Conservation (phyloP, 1,284 basidiomycete species). For the Cutaneotrichosporon cutaneum region DNA sequence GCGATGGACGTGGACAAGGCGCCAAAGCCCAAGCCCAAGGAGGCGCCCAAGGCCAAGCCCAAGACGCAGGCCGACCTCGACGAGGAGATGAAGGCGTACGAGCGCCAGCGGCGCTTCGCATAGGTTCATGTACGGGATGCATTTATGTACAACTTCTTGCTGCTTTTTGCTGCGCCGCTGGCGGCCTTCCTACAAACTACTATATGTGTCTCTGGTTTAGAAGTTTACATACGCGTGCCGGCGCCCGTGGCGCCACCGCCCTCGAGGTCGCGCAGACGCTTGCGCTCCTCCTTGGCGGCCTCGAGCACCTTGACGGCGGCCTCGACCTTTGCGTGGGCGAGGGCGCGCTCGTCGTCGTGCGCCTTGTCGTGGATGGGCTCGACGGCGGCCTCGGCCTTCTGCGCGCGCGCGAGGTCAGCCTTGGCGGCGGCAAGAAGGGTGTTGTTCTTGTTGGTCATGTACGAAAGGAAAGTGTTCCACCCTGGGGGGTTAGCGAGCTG, state of each 20-base stretch:
- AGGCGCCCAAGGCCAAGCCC: conserved; percentile 25
- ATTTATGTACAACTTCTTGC: not conserved
- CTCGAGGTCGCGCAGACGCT: conserved; percentile 29
- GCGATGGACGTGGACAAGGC: conserved; percentile 35
- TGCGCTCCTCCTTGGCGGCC: conserved; percentile 26
- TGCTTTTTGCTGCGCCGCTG: conserved; percentile 12
- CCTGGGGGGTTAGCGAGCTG: conserved; percentile 23
- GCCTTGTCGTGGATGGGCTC: conserved; percentile 7
- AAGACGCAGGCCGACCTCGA: conserved; percentile 48
- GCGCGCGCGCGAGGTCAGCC: conserved; percentile 24
- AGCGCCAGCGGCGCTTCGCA: conserved; percentile 41
- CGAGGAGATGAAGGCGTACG: conserved; percentile 47
- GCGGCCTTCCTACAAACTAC: not conserved
- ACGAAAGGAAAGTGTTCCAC: conserved; percentile 60
- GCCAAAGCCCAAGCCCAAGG: conserved; percentile 14
- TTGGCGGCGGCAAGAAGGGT: conserved; percentile 28
- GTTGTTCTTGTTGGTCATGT: conserved; percentile 48
- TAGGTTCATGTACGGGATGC: not conserved
- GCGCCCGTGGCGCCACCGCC: conserved; percentile 40
- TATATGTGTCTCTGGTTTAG: not conserved
- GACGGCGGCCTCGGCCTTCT: conserved; percentile 29
- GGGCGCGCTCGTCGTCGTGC: conserved; percentile 10
- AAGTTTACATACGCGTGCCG: conserved; percentile 33
- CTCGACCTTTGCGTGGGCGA: conserved; percentile 23
- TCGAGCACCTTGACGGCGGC: conserved; percentile 26